Base-by-base conservation (phyloP, 2,329 filamentous ascomycete species). In the Pseudogymnoascus sp. region DNA sequence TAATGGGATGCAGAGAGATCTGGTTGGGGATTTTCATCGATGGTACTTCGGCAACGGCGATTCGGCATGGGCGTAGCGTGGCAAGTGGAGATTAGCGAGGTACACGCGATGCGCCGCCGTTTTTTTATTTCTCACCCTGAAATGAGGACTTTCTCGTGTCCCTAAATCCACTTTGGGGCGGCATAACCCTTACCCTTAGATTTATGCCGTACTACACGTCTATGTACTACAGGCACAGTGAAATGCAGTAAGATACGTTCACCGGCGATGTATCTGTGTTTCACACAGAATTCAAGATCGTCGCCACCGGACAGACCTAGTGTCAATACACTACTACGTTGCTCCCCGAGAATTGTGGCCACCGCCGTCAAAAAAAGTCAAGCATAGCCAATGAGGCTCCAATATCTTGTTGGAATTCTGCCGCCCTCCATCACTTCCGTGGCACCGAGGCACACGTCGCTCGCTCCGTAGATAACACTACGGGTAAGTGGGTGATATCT, bases 121-220 rank as follows among this genome's bases (percentile, higher is more conserved):
- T 56, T 53, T 26, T 28, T 26, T 11, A 56, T 31, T 33, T 56
- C 46, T 56, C 26, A 56, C 26, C 50, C 28, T 56, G 28, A 19
- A 56, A 33, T 33, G 50, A 56, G 50, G 33, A 56, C 50, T 56
- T 56, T 33, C 50, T 56, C 50, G 26, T 22, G 26, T 56, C 26
- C n/a, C 50, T 19, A 31, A 7, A 16, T 56, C 50, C 50, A 56
- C 50, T 12, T 22, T 33, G 50, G 16, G 26, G 50, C 50, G 50
- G 50, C n/a, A 56, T 56, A 56, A 33, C 50, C 50, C 50, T 56
- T 56, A 19, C 50, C 46, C 28, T 56, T 56, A 33, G 46, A 33
- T 56, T 56, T 56, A 56, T 56, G 26, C n/a, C 26, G n/a, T 33
- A 19, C 26, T 56, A 19, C 46, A 12, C 5, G 19, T 56, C 8